A percentile compares a stretch with the other conserved stretches of the same genome.
These are phyloP conservation scores for Alternaria sp. DNA, from an alignment of 2,329 filamentous ascomycete genomes.

Conservation along the genomic window DNA sequence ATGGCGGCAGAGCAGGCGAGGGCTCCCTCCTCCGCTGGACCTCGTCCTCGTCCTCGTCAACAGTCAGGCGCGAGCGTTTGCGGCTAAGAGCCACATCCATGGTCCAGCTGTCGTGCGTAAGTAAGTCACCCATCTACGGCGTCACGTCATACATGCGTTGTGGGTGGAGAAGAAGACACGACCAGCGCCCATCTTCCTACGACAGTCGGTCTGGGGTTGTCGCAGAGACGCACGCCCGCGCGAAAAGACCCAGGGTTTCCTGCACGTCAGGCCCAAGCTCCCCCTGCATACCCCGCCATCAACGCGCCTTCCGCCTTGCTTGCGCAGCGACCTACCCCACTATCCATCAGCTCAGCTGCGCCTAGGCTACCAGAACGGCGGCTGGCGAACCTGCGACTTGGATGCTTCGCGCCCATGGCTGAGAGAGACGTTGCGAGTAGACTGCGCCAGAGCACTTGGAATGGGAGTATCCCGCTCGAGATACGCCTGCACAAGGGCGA, in stretches of 20 bases:
- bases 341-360: constrained; percentile 12
- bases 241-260: neutral
- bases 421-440: constrained; percentile 44
- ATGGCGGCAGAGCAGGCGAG: constrained; percentile 24
- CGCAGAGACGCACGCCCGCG: constrained; percentile 31
- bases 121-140: constrained; percentile 24
- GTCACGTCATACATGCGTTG: neutral
- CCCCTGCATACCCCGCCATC: constrained; percentile 14
- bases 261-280: constrained; percentile 8
- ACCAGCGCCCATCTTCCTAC: constrained; percentile 8
- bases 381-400: constrained; percentile 10
- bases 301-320: neutral
- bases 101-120: constrained; percentile 26
- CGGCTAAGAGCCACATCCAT: constrained; percentile 40
- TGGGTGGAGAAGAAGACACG: constrained; percentile 9
- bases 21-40: constrained; percentile 22
- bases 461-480: constrained; percentile 65
- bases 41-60: constrained; percentile 37
- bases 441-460: constrained; percentile 62
- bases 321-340: constrained; percentile 6
- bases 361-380: constrained; percentile 19
- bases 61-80: constrained; percentile 42
- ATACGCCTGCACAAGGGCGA: constrained; percentile 65
- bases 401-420: constrained; percentile 16
- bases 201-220: constrained; percentile 21